phyloP scores from a whole-genome alignment of 2,329 filamentous ascomycete species.

The Sordariomycetes sp. region DNA sequence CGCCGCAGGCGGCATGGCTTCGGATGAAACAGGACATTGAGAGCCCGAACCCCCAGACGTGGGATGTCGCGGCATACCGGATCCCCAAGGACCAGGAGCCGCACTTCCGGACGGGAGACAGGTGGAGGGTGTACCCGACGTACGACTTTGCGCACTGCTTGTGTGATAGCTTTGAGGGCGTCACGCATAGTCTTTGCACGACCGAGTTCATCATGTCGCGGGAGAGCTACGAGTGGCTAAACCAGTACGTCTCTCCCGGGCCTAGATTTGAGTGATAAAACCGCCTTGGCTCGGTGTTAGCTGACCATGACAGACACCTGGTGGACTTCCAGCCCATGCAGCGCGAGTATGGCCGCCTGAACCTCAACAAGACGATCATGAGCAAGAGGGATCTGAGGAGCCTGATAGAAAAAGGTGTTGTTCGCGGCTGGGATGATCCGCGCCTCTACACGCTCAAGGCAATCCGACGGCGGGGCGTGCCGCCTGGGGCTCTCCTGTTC shows the following conservation, averaged over 20 bases:
- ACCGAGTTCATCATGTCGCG: conserved; percentile 81
- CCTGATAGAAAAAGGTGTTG: conserved; percentile 66
- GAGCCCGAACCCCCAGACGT: conserved; percentile 86
- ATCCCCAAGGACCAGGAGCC: conserved; percentile 60
- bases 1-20: conserved; percentile 70
- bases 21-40: conserved; percentile 88
- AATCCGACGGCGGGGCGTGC: conserved; percentile 73
- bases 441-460: conserved; percentile 80
- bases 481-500: conserved; percentile 76
- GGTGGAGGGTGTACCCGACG: conserved; percentile 87
- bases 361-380: conserved; percentile 73
- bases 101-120: conserved; percentile 64
- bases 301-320: conserved; percentile 86
- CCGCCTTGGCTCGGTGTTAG: conserved; percentile 68
- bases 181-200: conserved; percentile 88
- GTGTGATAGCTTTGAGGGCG: conserved; percentile 84
- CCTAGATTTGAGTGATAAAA: conserved; percentile 38
- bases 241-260: too few relatives aligned
- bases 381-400: conserved; percentile 78
- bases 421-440: conserved; percentile 85
- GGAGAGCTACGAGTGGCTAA: conserved; percentile 80
- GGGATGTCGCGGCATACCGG: conserved; percentile 88
- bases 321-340: conserved; percentile 11
- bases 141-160: conserved; percentile 90
- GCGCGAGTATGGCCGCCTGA: conserved; percentile 27